These are phyloP conservation scores for Favolaschia claudopus DNA, from an alignment of 768 basidiomycete species.

Conservation along the genomic window DNA sequence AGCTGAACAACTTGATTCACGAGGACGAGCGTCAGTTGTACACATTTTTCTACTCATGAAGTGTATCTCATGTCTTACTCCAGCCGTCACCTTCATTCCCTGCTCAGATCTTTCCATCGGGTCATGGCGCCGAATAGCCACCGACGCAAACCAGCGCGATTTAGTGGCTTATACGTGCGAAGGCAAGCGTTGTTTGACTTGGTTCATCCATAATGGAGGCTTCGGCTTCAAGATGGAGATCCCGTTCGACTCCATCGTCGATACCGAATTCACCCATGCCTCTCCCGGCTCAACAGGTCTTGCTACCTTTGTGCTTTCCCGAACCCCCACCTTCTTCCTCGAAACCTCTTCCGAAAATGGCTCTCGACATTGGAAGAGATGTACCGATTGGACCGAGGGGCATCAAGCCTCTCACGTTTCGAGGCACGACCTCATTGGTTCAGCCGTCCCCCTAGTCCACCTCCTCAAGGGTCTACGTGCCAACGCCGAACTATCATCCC, in stretches of 20 bases:
- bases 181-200: conserved; percentile 67
- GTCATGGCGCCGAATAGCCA: conserved; percentile 78
- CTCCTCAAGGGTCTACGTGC: conserved; percentile 57
- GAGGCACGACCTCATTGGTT: conserved; percentile 71
- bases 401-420: conserved; percentile 70
- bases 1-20: conserved; percentile 71
- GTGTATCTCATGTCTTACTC: background rate
- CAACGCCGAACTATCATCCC: conserved; percentile 39
- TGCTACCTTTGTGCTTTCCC: conserved; percentile 70
- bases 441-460: conserved; percentile 65
- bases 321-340: conserved; percentile 73
- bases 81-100: conserved; percentile 79
- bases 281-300: conserved; percentile 60
- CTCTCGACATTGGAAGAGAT: conserved; percentile 64
- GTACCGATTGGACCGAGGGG: conserved; percentile 81
- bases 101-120: conserved; percentile 80
- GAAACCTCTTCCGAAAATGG: conserved; percentile 52
- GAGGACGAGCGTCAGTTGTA: conserved; percentile 74
- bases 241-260: conserved; percentile 67
- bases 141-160: conserved; percentile 62
- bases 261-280: conserved; percentile 62
- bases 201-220: conserved; percentile 80
- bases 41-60: background rate
- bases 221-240: conserved; percentile 88
- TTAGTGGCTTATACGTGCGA: conserved; percentile 82